Conservation (phyloP, 441 rosid species). For the Arabidopsis hybrid region DNA sequence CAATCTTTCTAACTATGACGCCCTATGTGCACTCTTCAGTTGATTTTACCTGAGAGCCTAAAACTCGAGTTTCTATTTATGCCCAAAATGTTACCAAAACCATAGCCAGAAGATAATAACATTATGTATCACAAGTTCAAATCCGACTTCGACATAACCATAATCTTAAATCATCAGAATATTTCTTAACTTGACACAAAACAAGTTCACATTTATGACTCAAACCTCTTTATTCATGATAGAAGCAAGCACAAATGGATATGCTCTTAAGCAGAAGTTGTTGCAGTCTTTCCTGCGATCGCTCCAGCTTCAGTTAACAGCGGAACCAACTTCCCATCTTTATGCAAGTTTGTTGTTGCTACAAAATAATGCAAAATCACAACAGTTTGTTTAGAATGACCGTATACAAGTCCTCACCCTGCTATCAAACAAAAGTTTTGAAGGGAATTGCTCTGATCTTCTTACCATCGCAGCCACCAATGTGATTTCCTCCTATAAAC, state of each 20-base stretch:
- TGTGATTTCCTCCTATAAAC: slow-evolving; percentile 67
- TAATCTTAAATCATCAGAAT: slow-evolving; percentile 3
- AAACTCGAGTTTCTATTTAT: not conserved
- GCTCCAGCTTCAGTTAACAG: slow-evolving; percentile 77
- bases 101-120: slow-evolving; percentile 3
- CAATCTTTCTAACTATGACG: not conserved
- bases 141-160: slow-evolving; percentile 15
- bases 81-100: not conserved
- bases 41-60: not conserved
- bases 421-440: not conserved
- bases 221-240: slow-evolving; percentile 12
- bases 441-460: not conserved
- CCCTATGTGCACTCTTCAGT: not conserved
- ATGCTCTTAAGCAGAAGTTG: slow-evolving; percentile 46
- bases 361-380: slow-evolving; percentile 24
- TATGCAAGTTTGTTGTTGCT: slow-evolving; percentile 58
- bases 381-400: not conserved
- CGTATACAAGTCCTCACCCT: too few species aligned
- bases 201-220: slow-evolving; percentile 24
- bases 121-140: slow-evolving; percentile 21
- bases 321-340: slow-evolving; percentile 68
- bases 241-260: slow-evolving; percentile 15
- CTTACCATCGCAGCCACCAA: slow-evolving; percentile 68
- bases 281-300: slow-evolving; percentile 40
- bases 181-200: not conserved